These are phyloP conservation scores for Sophora flavescens DNA, from an alignment of 306 rosid genomes.

Conservation along the genomic window DNA sequence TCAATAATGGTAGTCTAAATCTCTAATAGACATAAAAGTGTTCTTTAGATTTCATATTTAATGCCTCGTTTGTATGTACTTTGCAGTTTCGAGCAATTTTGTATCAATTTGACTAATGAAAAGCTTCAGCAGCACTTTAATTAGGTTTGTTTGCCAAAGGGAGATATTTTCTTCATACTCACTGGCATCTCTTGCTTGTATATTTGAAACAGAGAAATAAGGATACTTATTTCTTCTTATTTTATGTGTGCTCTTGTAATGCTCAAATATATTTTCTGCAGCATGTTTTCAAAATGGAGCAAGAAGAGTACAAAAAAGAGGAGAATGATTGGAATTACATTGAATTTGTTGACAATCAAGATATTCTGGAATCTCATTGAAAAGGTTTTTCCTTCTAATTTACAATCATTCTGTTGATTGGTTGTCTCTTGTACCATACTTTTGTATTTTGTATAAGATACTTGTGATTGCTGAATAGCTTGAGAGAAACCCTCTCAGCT, in stretches of 20 bases:
- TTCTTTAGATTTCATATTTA: slow-evolving; percentile 22
- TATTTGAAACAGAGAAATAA: background rate
- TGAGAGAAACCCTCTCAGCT: no score
- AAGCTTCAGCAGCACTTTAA: slow-evolving; percentile 99
- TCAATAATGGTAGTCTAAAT: slow-evolving; percentile 21
- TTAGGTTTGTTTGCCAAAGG: slow-evolving; percentile 70
- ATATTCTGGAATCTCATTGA: slow-evolving; percentile 94
- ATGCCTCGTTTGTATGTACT: slow-evolving; percentile 39
- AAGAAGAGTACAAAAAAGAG: slow-evolving; percentile 98
- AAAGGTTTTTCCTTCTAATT: slow-evolving; percentile 70
- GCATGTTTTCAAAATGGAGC: slow-evolving; percentile 99
- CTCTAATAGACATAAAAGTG: slow-evolving; percentile 5
- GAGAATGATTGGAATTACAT: slow-evolving; percentile 99
- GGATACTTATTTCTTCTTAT: slow-evolving; percentile 12
- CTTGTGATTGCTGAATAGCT: no score
- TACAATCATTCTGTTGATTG: slow-evolving; percentile 35
- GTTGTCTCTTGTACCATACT: slow-evolving; percentile 12
- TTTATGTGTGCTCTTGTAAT: slow-evolving; percentile 36
- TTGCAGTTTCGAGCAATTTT: slow-evolving; percentile 97
- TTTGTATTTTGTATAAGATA: no score
- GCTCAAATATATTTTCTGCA: slow-evolving; percentile 56
- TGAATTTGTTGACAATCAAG: slow-evolving; percentile 98
- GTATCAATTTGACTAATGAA: slow-evolving; percentile 98
- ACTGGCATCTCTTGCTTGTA: slow-evolving; percentile 40
- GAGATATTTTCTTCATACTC: slow-evolving; percentile 36